Conservation (phyloP, 805 yeast genomes). For the Cyberlindnera saturnus region DNA sequence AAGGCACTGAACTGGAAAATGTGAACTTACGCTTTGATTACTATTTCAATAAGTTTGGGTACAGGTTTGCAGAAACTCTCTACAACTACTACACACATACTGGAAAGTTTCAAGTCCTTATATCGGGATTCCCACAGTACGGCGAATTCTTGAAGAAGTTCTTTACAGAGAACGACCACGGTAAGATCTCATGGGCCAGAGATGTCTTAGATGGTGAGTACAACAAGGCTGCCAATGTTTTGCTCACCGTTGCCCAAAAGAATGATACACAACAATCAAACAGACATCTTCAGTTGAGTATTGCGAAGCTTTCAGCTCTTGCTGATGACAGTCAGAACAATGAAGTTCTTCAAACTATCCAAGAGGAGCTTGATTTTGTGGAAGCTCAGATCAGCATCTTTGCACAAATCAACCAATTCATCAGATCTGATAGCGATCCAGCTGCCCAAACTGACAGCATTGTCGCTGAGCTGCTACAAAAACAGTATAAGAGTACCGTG, state of each 20-base stretch:
- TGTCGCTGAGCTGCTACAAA: constrained; percentile 19
- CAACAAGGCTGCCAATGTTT: constrained; percentile 40
- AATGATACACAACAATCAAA: constrained; percentile 37
- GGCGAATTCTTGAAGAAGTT: constrained; percentile 44
- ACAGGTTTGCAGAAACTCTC: constrained; percentile 59
- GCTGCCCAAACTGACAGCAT: constrained; percentile 19
- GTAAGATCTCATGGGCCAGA: constrained; percentile 67
- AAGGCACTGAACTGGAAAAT: constrained; percentile 13
- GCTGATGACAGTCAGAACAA: constrained; percentile 14
- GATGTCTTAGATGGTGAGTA: constrained; percentile 49
- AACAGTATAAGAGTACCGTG: constrained; percentile 14
- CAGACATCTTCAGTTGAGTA: constrained; percentile 52
- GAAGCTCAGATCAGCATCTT: constrained; percentile 42
- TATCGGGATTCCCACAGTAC: constrained; percentile 52
- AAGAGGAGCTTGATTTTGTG: constrained; percentile 40
- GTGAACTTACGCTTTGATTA: constrained; percentile 31
- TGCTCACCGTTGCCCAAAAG: constrained; percentile 37
- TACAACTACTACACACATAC: constrained; percentile 52
- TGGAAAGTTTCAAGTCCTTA: constrained; percentile 45
- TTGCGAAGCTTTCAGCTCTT: constrained; percentile 64
- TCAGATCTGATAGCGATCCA: constrained; percentile 26
- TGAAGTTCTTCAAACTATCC: constrained; percentile 37
- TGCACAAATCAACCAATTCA: constrained; percentile 23
- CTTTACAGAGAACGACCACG: constrained; percentile 41
- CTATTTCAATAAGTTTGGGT: constrained; percentile 58